phyloP scores from a whole-genome alignment of 2,329 filamentous ascomycete species.

The Fusarium transvaalense region DNA sequence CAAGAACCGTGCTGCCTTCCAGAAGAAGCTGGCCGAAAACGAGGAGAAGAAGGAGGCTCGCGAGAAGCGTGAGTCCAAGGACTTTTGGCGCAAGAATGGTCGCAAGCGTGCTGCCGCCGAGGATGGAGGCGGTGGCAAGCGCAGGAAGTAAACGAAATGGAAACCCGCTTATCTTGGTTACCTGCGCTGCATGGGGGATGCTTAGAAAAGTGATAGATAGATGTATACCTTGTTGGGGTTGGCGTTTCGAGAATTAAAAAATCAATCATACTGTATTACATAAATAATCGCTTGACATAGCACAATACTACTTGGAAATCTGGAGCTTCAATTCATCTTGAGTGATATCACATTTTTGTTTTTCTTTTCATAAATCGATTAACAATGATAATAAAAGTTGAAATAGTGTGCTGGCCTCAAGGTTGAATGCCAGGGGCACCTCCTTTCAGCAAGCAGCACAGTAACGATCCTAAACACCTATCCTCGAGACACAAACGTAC shows the following conservation, averaged over 20 bases:
- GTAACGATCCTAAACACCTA: conserved; percentile 49
- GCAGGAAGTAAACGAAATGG: conserved; percentile 46
- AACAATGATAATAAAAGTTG: conserved; percentile 32
- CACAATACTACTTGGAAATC: conserved; percentile 6
- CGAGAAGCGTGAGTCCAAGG: conserved; percentile 91
- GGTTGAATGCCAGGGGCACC: conserved; percentile 22
- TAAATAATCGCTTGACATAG: neutral
- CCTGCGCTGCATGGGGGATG: conserved; percentile 5
- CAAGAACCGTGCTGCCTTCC: conserved; percentile 82
- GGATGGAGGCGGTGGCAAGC: conserved; percentile 56
- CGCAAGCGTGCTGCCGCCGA: conserved; percentile 69
- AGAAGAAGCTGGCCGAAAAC: conserved; percentile 84
- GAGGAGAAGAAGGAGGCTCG: conserved; percentile 86
- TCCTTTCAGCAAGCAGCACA: conserved; percentile 42
- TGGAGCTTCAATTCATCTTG: neutral
- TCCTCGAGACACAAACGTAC: conserved; percentile 41
- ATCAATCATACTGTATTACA: conserved; percentile 15
- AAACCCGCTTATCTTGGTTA: neutral
- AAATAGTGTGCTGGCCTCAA: conserved; percentile 42
- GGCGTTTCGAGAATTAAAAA: conserved; percentile 45
- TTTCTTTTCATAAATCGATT: neutral
- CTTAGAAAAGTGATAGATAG: conserved; percentile 30
- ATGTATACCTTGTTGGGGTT: conserved; percentile 43
- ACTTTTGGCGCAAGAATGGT: conserved; percentile 93
- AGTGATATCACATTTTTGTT: neutral